phyloP scores from a whole-genome alignment of 2,329 filamentous ascomycete species.

The Orbilia javanica region DNA sequence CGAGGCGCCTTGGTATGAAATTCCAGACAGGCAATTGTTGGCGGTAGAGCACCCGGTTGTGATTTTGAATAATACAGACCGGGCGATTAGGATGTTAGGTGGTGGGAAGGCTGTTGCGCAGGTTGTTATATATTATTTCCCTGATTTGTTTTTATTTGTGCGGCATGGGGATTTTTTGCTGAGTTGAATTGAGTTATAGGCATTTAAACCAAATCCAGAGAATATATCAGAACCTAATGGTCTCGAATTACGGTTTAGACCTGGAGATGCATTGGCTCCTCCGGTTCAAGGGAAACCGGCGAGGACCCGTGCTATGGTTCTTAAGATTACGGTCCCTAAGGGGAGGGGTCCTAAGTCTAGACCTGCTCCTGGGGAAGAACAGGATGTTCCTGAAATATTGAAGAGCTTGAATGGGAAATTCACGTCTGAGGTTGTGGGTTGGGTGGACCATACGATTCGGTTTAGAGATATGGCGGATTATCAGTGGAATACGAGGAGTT shows the following conservation, averaged over 20 bases:
- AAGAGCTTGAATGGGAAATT: constrained; percentile 67
- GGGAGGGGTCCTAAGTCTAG: constrained; percentile 75
- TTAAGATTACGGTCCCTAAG: constrained; percentile 88
- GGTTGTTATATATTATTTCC: constrained; percentile 26
- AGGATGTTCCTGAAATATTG: constrained; percentile 61
- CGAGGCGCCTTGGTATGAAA: constrained; percentile 50
- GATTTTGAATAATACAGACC: constrained; percentile 35
- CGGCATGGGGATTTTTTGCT: background rate
- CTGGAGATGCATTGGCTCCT: constrained; percentile 65
- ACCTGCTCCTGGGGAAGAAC: constrained; percentile 63
- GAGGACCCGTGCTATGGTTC: constrained; percentile 82
- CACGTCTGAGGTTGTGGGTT: constrained; percentile 76
- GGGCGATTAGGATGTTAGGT: constrained; percentile 46
- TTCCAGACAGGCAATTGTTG: constrained; percentile 38
- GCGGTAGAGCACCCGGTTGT: constrained; percentile 42
- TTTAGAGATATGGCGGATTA: constrained; percentile 90
- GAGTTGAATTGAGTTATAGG: background rate
- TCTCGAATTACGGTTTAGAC: constrained; percentile 49
- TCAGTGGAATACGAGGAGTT: constrained; percentile 74
- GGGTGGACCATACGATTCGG: constrained; percentile 83
- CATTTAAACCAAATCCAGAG: constrained; percentile 52
- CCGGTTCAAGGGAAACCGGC: constrained; percentile 82
- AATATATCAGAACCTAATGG: constrained; percentile 44
- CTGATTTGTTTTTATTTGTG: background rate
- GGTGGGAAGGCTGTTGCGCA: constrained; percentile 48